Evolutionary conservation across 139 green algal genomes (phyloP).

Genomic region (Desmodesmus armatus): DNA sequence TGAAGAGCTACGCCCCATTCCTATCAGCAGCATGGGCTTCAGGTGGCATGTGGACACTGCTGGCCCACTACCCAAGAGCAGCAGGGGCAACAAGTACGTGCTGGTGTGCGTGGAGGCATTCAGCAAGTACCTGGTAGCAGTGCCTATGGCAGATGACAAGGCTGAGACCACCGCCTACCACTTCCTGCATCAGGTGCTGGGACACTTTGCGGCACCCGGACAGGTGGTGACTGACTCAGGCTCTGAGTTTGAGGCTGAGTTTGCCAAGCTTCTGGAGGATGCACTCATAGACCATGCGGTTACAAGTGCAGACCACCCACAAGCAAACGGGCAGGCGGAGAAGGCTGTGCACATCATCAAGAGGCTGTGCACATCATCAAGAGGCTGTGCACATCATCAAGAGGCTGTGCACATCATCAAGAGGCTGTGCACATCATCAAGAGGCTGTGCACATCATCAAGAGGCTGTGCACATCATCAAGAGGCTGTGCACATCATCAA

Average conservation of each 20-base stretch:
- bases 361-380: too few relatives aligned
- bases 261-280: constrained; percentile 7
- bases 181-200: not conserved
- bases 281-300: constrained; percentile 1
- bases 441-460: too few relatives aligned
- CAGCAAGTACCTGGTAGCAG: constrained; percentile 12
- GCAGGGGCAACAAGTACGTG: too few relatives aligned
- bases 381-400: too few relatives aligned
- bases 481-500: too few relatives aligned
- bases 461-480: too few relatives aligned
- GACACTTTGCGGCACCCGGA: too few relatives aligned
- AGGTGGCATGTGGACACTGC: too few relatives aligned
- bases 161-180: not conserved
- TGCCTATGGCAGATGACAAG: not conserved
- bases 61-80: not conserved
- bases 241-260: not conserved
- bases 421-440: too few relatives aligned
- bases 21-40: not conserved
- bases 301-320: not conserved
- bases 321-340: constrained; percentile 9
- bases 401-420: too few relatives aligned
- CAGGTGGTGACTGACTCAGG: constrained; percentile 3
- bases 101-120: not conserved
- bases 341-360: too few relatives aligned
- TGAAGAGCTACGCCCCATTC: not conserved